phyloP scores from a whole-genome alignment of 2,329 filamentous ascomycete species.

The Aureobasidium sp. region DNA sequence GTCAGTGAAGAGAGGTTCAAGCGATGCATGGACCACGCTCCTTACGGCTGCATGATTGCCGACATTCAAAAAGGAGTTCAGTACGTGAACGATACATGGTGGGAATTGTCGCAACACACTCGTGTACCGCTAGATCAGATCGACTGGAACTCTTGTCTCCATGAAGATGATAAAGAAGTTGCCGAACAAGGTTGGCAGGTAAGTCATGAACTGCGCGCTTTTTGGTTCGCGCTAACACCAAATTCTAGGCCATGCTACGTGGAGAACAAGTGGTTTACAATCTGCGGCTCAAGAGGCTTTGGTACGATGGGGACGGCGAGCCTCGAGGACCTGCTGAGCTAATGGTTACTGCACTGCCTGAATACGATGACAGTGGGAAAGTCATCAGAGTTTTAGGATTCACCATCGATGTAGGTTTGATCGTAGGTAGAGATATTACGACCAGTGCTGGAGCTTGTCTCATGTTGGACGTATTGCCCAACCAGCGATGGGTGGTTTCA shows the following conservation, averaged over 20 bases:
- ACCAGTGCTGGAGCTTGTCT: no score
- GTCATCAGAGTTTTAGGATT: constrained; percentile 24
- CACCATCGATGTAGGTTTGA: constrained; percentile 23
- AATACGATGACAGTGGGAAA: constrained; percentile 23
- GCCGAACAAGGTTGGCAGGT: constrained; percentile 28
- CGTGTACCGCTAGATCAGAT: constrained; percentile 17
- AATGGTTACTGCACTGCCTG: constrained; percentile 26
- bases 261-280: constrained; percentile 25
- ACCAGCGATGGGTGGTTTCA: no score
- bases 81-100: constrained; percentile 13
- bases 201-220: constrained; percentile 7
- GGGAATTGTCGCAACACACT: constrained; percentile 5
- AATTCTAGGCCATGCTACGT: not conserved
- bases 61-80: constrained; percentile 14
- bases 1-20: constrained; percentile 30
- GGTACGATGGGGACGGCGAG: constrained; percentile 18
- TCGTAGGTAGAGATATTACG: no score
- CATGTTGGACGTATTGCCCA: no score
- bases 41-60: constrained; percentile 26
- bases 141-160: constrained; percentile 20
- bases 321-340: constrained; percentile 23
- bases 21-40: constrained; percentile 25
- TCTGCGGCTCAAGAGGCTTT: constrained; percentile 30
- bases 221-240: not conserved
- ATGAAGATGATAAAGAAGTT: constrained; percentile 27